Evolutionary conservation across 2,329 filamentous ascomycete species (phyloP).

Genomic region (Rutstroemia sp.): DNA sequence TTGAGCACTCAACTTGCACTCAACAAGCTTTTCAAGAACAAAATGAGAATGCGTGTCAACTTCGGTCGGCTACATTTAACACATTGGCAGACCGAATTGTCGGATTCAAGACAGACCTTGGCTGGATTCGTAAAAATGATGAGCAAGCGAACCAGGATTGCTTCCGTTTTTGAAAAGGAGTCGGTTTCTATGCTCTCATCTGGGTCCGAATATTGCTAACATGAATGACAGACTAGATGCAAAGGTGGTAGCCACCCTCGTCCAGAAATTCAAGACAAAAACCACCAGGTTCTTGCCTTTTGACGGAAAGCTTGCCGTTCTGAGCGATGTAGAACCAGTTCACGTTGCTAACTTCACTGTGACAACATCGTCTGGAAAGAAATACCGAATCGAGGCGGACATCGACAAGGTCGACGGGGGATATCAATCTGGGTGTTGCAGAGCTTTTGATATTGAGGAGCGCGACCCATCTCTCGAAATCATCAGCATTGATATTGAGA

Average conservation of each 20-base stretch:
- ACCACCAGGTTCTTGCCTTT: slow-evolving; percentile 17
- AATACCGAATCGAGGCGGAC: slow-evolving; percentile 23
- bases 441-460: slow-evolving; percentile 16
- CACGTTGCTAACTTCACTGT: slow-evolving; percentile 23
- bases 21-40: slow-evolving; percentile 18
- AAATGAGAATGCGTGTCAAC: slow-evolving; percentile 28
- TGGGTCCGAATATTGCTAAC: not conserved
- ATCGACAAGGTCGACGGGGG: slow-evolving; percentile 17
- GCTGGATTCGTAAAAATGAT: slow-evolving; percentile 24
- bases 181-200: slow-evolving; percentile 14
- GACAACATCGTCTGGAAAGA: slow-evolving; percentile 12
- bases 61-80: slow-evolving; percentile 25
- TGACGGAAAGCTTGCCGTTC: not conserved
- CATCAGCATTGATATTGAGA: slow-evolving; percentile 22
- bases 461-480: slow-evolving; percentile 21
- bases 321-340: slow-evolving; percentile 17
- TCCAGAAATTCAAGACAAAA: slow-evolving; percentile 12
- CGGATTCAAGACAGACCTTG: slow-evolving; percentile 12
- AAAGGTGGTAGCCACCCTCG: slow-evolving; percentile 14
- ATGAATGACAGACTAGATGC: slow-evolving; percentile 11
- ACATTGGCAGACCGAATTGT: slow-evolving; percentile 17
- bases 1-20: slow-evolving; percentile 15
- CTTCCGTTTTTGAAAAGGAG: slow-evolving; percentile 23
- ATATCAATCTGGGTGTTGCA: slow-evolving; percentile 18
- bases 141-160: slow-evolving; percentile 13